Conservation (phyloP, 2,329 filamentous ascomycete genomes). For the Dothidotthia symphoricarpi region DNA sequence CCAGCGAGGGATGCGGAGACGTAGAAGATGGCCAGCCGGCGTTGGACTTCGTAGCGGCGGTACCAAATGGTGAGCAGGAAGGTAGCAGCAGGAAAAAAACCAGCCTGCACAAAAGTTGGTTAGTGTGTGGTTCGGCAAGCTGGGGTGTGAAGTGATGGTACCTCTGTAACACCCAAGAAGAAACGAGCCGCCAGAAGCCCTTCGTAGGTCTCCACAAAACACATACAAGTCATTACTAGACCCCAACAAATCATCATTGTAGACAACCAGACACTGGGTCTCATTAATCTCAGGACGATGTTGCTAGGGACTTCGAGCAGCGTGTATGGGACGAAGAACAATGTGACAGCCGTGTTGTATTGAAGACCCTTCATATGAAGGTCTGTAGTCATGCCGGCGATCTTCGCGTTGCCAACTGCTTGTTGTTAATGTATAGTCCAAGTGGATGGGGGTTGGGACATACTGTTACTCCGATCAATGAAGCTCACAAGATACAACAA, state of each 20-base stretch:
- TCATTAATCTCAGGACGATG: conserved; percentile 45
- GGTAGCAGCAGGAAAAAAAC: conserved; percentile 64
- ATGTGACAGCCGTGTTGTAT: conserved; percentile 43
- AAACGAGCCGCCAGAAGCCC: conserved; percentile 51
- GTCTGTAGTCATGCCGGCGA: conserved; percentile 42
- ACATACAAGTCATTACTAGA: conserved; percentile 44
- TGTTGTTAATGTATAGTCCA: conserved; percentile 4
- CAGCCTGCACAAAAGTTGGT: conserved; percentile 41
- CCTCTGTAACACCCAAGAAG: conserved; percentile 43
- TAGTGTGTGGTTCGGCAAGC: conserved; percentile 5
- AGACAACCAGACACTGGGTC: conserved; percentile 43
- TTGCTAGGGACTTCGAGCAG: conserved; percentile 42
- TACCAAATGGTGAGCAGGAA: conserved; percentile 40
- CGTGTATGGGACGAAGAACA: conserved; percentile 45
- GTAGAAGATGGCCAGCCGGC: conserved; percentile 39
- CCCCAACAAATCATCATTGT: conserved; percentile 44
- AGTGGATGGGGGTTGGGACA: not conserved
- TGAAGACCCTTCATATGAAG: conserved; percentile 39
- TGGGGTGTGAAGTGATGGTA: conserved; percentile 5
- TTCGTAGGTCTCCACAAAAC: conserved; percentile 48
- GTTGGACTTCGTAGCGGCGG: conserved; percentile 35
- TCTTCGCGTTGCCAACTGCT: conserved; percentile 44
- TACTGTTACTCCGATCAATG: conserved; percentile 36
- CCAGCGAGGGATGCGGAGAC: conserved; percentile 35
- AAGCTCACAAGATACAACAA: conserved; percentile 39